Conservation (phyloP, 169 alveolate species). For the Cryptosporidium ubiquitum region DNA sequence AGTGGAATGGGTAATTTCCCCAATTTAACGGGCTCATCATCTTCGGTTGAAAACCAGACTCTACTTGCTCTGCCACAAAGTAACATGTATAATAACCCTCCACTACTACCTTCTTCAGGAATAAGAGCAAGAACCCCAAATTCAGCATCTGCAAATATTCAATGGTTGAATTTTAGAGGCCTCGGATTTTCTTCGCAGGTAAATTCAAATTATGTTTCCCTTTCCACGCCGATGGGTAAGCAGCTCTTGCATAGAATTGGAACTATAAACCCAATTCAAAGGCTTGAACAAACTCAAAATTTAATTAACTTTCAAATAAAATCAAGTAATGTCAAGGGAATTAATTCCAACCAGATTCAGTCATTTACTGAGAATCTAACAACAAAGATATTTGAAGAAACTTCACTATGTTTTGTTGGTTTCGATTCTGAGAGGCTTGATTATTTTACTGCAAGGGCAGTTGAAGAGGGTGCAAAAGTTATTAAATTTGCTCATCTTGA, state of each 20-base stretch:
- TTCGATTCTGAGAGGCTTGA: constrained; percentile 65
- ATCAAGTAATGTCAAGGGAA: neutral
- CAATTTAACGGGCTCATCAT: neutral
- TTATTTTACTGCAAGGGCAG: constrained; percentile 49
- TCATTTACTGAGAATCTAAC: neutral
- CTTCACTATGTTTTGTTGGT: constrained; percentile 58
- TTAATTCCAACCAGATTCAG: neutral
- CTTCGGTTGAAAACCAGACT: constrained; percentile 59
- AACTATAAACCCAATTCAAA: constrained; percentile 50
- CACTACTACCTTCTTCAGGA: constrained; percentile 4
- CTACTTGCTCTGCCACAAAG: neutral
- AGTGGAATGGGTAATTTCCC: neutral
- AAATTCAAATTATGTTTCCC: constrained; percentile 53
- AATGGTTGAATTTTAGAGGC: constrained; percentile 42
- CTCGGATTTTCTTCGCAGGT: constrained; percentile 28
- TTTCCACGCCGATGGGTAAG: constrained; percentile 66
- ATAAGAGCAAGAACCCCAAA: constrained; percentile 32
- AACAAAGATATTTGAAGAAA: constrained; percentile 45
- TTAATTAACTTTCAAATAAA: neutral
- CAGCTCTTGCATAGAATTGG: constrained; percentile 64
- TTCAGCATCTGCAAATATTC: constrained; percentile 43
- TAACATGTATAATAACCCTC: neutral
- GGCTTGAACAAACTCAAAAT: constrained; percentile 23
- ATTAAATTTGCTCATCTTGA: neutral
- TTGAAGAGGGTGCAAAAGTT: constrained; percentile 69